Evolutionary conservation across 164 flowering plant species (phyloP).

Genomic region (Macadamia tetraphylla): DNA sequence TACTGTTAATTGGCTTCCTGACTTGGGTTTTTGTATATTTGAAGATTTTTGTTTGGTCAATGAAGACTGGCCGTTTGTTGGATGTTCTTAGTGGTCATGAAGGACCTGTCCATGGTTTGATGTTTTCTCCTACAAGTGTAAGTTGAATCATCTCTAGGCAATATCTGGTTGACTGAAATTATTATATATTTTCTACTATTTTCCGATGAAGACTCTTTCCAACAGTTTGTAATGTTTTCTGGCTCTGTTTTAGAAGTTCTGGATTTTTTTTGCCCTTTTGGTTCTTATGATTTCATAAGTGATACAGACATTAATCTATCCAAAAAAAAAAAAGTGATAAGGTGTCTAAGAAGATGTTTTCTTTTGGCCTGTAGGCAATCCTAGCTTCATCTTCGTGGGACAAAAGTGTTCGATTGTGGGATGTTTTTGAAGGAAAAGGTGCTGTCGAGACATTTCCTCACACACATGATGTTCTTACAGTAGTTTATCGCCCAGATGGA

Average conservation of each 20-base stretch:
- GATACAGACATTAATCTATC: no score
- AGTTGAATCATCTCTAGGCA: slow-evolving; percentile 21
- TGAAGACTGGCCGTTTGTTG: slow-evolving; percentile 95
- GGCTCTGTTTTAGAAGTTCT: no score
- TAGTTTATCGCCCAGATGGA: slow-evolving; percentile 94
- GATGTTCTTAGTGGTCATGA: slow-evolving; percentile 95
- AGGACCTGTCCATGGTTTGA: slow-evolving; percentile 96
- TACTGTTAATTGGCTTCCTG: slow-evolving; percentile 4
- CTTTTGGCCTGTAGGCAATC: slow-evolving; percentile 41
- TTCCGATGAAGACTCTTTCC: no score
- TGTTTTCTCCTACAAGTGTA: slow-evolving; percentile 91
- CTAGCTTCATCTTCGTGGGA: slow-evolving; percentile 99
- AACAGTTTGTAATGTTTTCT: no score
- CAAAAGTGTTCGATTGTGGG: slow-evolving; percentile 89
- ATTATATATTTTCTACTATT: no score
- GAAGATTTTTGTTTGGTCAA: slow-evolving; percentile 97
- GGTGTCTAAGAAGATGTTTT: not conserved
- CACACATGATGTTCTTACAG: slow-evolving; percentile 92
- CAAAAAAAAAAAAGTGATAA: no score
- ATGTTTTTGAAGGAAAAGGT: slow-evolving; percentile 89
- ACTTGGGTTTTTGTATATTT: slow-evolving; percentile 2
- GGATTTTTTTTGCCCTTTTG: no score
- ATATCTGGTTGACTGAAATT: not conserved
- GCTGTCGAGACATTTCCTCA: slow-evolving; percentile 86
- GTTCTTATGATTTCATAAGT: no score